Conservation (phyloP, 768 basidiomycete species). For the Sarcomyxa edulis region DNA sequence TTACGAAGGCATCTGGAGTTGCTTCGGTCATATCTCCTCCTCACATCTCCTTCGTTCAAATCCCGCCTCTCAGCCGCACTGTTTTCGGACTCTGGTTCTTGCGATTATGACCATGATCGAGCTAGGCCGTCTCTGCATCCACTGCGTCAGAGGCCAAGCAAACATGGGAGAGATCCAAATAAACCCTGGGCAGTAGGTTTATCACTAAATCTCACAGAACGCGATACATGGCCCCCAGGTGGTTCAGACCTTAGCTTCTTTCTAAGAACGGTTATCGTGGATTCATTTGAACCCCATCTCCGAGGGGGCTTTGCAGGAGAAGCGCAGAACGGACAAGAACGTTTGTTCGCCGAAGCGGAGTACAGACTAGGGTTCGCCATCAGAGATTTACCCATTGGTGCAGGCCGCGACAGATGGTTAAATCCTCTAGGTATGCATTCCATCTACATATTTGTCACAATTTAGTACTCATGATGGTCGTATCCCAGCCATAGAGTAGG, state of each 20-base stretch:
- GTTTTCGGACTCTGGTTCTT: conserved; percentile 69
- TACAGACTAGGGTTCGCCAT: conserved; percentile 82
- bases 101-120: conserved; percentile 32
- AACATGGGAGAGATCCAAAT: conserved; percentile 15
- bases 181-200: conserved; percentile 65
- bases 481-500: conserved; percentile 43
- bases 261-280: conserved; percentile 79
- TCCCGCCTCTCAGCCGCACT: conserved; percentile 63
- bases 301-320: no score
- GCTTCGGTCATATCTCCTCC: conserved; percentile 69
- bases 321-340: conserved; percentile 15
- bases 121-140: conserved; percentile 9
- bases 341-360: conserved; percentile 57
- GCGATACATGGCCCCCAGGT: conserved; percentile 82
- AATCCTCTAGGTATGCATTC: conserved; percentile 70
- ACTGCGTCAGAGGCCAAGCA: conserved; percentile 1
- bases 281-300: conserved; percentile 48
- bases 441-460: conserved; percentile 1
- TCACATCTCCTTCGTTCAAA: conserved; percentile 72
- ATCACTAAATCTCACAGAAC: conserved; percentile 63
- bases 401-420: conserved; percentile 71
- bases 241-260: conserved; percentile 82
- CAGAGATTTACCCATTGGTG: conserved; percentile 59
- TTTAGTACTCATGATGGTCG: neutral
- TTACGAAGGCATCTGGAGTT: conserved; percentile 63